Evolutionary conservation across 2,329 filamentous ascomycete species (phyloP), one percentile per base, ranked within the genome.

Genomic region (Fusarium heterosporum): DNA sequence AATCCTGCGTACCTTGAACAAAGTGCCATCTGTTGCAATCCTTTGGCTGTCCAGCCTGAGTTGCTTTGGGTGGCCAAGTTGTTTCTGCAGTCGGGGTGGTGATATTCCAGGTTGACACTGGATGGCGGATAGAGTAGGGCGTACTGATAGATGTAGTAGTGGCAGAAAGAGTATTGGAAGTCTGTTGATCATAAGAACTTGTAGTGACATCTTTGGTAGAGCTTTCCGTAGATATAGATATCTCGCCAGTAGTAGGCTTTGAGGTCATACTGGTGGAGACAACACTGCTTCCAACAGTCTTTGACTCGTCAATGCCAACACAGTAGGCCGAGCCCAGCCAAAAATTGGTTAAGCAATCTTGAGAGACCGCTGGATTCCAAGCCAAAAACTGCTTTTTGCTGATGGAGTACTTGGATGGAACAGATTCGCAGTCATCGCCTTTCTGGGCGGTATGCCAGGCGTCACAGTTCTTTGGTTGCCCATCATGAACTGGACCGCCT

Each of bases 1-100:
- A 54, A 1, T 14, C 5, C 5, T 48, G 13, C 0, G 41, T 6
- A 0, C 42, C 51, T 1, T 25, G 6, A 0, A 17, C 41, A 8
- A 48, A 12, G 30, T 54, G 51, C 51, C 51, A 54, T 1, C 48
- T 54, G 6, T 54, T 48, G 26, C 51, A 54, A 2, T 28, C 3
- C 1, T 29, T 39, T 17, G 46, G 50, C 14, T 53, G 50, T 0
- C 50, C 50, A 1, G 12, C 2, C 6, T 53, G 50, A 1, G 40
- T 53, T 0, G n/a, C 50, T 3, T 53, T 38, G 3, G 50, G 50
- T 6, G 50, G 50, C 50, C 40, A 53, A n/a, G 4, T 29, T 6
- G 26, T 1, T 2, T 53, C 50, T 0, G 14, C 28, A 0, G 50
- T 46, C 1, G 40, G 30, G 0, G 30, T 29, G 1, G 50, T 53